Base-by-base conservation (phyloP, 2,329 filamentous ascomycete genomes). In the Pseudogymnoascus sp. region DNA sequence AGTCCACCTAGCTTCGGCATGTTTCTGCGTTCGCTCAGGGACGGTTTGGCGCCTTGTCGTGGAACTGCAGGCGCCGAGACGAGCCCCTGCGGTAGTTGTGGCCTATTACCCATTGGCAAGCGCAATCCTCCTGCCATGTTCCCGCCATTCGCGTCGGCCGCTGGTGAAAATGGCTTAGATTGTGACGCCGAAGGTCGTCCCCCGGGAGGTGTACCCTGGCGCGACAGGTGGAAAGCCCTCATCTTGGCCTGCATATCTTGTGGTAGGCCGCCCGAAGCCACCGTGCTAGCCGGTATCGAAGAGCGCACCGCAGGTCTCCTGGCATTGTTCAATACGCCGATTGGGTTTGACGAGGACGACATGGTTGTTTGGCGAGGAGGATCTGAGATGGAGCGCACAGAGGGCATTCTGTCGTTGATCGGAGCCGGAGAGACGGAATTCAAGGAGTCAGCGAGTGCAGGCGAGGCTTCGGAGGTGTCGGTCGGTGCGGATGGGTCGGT, bases 301-400 rank as follows among this genome's bases (percentile, higher is more conserved):
- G 77, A 71, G 9, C 76, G 71, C 12, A 76, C 75, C 19, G 76
- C 72, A 2, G 83, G 84, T 58, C 82, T 79, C 63, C 85, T 78
- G 4, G 83, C 84, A 67, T 77, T 84, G 74, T 87, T 91, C 70
- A 96, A 78, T 63, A 90, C 83, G 41, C 91, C 91, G 3, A 92
- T 79, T 41, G 90, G 87, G 28, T 89, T 94, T n/a, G 92, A 96
- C n/a, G 86, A 92, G 5, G 88, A 78, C 62, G 84, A 90, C 85
- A 96, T 92, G 63, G 76, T 74, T 23, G 75, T 74, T 30, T 77
- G 71, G 62, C 77, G 78, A 66, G 79, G 77, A 19, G 85, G 77
- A 59, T 87, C 83, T 61, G 86, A 85, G 19, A 83, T 75, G 55
- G 84, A 83, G 68, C 85, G 83, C 42, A 86, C 73, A 4, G 84